Evolutionary conservation across 495 filamentous ascomycete species (phyloP).

Genomic region (Tuber magnatum): DNA sequence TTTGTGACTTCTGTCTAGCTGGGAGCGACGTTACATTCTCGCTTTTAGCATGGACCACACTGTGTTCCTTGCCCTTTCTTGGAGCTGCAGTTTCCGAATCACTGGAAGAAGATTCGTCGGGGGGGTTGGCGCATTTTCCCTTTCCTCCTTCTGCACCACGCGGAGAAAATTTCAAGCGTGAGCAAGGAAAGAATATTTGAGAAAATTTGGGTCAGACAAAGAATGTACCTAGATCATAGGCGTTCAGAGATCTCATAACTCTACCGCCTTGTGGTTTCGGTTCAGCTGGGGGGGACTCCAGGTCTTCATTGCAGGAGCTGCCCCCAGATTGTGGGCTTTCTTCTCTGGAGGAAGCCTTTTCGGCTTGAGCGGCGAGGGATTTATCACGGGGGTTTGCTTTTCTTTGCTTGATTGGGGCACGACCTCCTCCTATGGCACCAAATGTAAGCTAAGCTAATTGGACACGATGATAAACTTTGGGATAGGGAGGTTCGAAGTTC

Average conservation of each 20-base stretch:
- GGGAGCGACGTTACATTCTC: neutral
- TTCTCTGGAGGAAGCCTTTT: neutral
- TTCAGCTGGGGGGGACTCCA: neutral
- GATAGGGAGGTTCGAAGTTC: neutral
- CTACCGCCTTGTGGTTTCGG: neutral
- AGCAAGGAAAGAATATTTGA: neutral
- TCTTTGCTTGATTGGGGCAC: neutral
- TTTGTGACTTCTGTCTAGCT: neutral
- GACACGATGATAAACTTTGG: neutral
- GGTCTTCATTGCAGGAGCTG: neutral
- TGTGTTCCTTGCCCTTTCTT: neutral
- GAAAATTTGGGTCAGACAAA: neutral
- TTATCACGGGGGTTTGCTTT: neutral
- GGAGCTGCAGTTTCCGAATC: neutral
- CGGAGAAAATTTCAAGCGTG: neutral
- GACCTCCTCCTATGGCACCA: neutral
- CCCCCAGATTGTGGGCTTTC: neutral
- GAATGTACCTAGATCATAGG: neutral
- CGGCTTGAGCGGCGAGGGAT: neutral
- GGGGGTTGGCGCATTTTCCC: neutral
- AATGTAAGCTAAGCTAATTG: neutral
- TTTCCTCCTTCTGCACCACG: neutral
- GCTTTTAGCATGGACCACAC: neutral
- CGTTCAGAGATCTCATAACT: neutral
- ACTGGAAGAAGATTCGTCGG: neutral